phyloP scores from a whole-genome alignment of 1,139 yeast species.

The Pichia sorboxylosa region DNA sequence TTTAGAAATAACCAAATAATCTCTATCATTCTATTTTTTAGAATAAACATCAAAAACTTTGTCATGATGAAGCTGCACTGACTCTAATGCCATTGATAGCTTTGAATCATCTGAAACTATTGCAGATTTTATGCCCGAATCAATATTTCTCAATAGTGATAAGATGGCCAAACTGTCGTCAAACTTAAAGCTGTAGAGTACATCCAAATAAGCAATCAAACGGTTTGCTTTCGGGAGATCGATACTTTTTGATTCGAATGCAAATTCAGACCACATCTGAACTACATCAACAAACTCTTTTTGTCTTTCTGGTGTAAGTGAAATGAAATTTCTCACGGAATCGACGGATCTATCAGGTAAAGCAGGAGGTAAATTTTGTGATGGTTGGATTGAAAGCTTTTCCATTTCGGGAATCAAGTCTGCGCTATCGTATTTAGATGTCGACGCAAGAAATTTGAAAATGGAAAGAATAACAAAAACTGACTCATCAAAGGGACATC shows the following conservation, averaged over 20 bases:
- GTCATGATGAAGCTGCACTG: no score
- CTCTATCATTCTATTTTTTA: no score
- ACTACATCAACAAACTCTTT: conserved; percentile 32
- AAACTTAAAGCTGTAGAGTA: conserved; percentile 34
- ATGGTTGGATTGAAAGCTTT: no score
- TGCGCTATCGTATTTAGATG: conserved; percentile 20
- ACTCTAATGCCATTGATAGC: no score
- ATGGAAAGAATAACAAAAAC: conserved; percentile 53
- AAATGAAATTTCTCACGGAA: conserved; percentile 24
- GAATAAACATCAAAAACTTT: no score
- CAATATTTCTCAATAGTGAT: no score
- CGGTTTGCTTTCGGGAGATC: conserved; percentile 27
- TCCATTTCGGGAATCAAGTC: no score
- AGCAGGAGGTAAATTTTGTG: conserved; percentile 10
- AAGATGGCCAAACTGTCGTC: no score
- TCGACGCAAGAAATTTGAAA: conserved; percentile 45
- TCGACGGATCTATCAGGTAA: conserved; percentile 16
- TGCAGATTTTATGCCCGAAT: no score
- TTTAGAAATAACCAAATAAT: no score
- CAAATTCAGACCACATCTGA: conserved; percentile 10
- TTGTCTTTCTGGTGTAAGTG: conserved; percentile 29
- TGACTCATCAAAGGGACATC: conserved; percentile 56
- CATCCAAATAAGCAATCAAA: conserved; percentile 43
- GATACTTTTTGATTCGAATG: conserved; percentile 1
- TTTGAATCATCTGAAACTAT: no score